Evolutionary conservation across 2,329 filamentous ascomycete genomes (phyloP).

Genomic region (Zymoseptoria pseudotritici): DNA sequence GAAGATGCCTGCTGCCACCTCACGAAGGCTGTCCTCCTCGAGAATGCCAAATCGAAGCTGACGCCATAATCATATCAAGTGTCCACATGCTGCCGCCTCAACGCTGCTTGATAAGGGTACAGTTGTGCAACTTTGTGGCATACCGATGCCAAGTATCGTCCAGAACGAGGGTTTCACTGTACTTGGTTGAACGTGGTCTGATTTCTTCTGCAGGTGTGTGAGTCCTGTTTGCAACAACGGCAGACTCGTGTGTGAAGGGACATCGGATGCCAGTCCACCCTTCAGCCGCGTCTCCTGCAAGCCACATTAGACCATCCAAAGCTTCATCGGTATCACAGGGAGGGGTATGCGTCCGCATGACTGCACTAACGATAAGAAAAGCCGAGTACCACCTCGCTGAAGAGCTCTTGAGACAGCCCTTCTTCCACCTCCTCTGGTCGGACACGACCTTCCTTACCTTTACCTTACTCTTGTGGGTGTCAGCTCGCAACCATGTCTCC

Average conservation of each 20-base stretch:
- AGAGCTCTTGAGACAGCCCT: background rate
- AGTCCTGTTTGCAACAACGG: background rate
- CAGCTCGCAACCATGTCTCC: background rate
- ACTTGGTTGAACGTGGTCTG: background rate
- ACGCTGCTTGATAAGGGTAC: background rate
- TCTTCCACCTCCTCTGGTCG: background rate
- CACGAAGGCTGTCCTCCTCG: background rate
- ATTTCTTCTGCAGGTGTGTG: too few relatives aligned
- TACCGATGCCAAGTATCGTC: background rate
- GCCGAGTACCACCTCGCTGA: background rate
- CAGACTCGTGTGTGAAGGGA: background rate
- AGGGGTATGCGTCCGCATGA: background rate
- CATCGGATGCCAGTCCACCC: background rate
- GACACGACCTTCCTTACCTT: background rate
- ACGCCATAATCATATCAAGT: background rate
- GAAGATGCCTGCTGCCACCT: background rate
- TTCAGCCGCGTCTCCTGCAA: background rate
- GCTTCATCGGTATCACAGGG: background rate
- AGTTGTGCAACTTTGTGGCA: background rate
- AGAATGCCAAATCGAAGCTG: background rate
- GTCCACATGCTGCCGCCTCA: background rate
- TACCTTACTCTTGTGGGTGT: background rate
- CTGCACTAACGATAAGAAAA: background rate
- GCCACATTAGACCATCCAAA: background rate
- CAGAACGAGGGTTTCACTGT: background rate